Percentiles rank a stretch among this genome's conserved stretches.
These are phyloP conservation scores for Cyclotella choctawhatcheeana DNA, from an alignment of 108 stramenopile genomes.

Conservation along the genomic window DNA sequence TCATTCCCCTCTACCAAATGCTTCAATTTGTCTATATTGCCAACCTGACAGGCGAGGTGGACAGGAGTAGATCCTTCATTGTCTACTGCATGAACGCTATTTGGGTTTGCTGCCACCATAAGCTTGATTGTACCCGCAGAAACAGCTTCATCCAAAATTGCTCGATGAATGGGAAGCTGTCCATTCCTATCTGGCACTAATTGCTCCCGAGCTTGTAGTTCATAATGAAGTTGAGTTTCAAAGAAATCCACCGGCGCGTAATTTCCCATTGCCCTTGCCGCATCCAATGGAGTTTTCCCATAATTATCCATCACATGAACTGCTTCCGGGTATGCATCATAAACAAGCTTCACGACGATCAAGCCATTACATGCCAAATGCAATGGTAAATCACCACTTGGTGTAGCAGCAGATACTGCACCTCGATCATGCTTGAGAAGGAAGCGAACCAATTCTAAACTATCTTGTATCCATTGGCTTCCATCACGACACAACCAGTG, in stretches of 20 bases:
- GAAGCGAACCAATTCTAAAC: neutral
- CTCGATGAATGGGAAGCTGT: constrained; percentile 12
- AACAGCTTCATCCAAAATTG: neutral
- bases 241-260: too few relatives aligned
- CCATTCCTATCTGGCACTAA: constrained; percentile 22
- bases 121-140: constrained; percentile 12
- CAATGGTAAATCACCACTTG: neutral
- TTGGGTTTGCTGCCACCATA: neutral
- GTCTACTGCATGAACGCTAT: neutral
- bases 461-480: neutral
- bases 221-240: constrained; percentile 21
- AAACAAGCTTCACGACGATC: neutral
- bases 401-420: neutral
- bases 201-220: neutral
- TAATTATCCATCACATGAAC: neutral
- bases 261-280: too few relatives aligned
- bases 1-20: neutral
- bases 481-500: neutral
- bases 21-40: neutral
- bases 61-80: constrained; percentile 2
- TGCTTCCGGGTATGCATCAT: neutral
- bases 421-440: neutral
- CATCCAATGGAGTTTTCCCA: neutral
- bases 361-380: neutral
- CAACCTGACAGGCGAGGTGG: neutral